Evolutionary conservation across 768 basidiomycete species (phyloP), one percentile per base, ranked within the genome.

Genomic region (Astraeus odoratus): DNA sequence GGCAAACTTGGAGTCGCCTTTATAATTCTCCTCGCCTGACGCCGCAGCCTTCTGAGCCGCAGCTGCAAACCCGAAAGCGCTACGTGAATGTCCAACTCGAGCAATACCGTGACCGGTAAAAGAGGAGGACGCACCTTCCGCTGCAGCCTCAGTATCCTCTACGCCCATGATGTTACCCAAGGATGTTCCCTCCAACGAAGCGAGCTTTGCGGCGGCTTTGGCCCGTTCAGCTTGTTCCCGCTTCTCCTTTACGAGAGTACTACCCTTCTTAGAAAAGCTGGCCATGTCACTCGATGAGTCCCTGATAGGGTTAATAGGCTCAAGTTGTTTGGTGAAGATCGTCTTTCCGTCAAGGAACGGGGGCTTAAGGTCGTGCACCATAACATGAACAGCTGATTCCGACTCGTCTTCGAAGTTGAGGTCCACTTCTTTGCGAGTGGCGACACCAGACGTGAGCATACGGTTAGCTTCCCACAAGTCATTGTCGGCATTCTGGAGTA

Each of bases 101-200:
- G 73, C 56, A 60, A 57, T 52, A 37, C 40, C 15, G 22, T 51
- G 52, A 42, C 47, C 31, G 37, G 47, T 46, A 46, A n/a, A 45
- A 34, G 46, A 23, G 51, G 47, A 52, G 46, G 47, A 74, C 86
- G 67, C 66, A 90, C 87, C 89, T 67, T 91, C 88, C 22, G 89
- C 91, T 51, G 89, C 89, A 10, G 87, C 91, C 51, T 92, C 90
- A 54, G 93, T 90, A 51, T 98, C 92, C 64, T 86, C 88, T 16
- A 98, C 90, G 13, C 96, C 96, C 83, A 96, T 90, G 50, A 98
- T 84, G 61, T 99, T 98, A 16, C 96, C 96, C n/a, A 99, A 72
- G 0, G 85, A 74, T 0, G 94, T 97, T 18, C 96, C 96, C 19
- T 91, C 89, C 12, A 98, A 70, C 0, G 85, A 81, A 16, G 95